Conservation (phyloP, 2,329 filamentous ascomycete genomes). For the Mollisiaceae sp. region DNA sequence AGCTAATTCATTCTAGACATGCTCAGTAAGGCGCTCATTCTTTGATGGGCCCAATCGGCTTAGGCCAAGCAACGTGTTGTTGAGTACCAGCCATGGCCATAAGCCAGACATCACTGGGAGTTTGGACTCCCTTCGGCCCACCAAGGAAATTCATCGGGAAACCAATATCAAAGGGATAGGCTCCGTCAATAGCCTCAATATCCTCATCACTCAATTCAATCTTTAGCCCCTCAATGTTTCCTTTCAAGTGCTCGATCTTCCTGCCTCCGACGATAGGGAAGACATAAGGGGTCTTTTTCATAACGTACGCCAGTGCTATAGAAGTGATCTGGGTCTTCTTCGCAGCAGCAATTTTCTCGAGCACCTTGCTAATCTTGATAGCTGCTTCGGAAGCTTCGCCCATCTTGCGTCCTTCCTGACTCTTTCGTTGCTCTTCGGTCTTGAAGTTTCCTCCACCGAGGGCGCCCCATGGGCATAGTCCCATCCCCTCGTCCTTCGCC, state of each 20-base stretch:
- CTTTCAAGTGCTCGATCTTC: conserved; percentile 70
- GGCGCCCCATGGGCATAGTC: conserved; percentile 59
- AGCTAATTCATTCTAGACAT: background rate
- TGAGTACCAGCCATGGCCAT: conserved; percentile 50
- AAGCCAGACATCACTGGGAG: conserved; percentile 41
- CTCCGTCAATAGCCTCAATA: conserved; percentile 68
- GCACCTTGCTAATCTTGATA: conserved; percentile 55
- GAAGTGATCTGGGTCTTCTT: conserved; percentile 63
- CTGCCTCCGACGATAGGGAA: conserved; percentile 76
- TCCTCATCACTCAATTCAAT: conserved; percentile 65
- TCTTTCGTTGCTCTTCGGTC: conserved; percentile 52
- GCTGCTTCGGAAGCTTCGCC: conserved; percentile 53
- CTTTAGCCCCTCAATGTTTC: conserved; percentile 70
- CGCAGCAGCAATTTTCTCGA: conserved; percentile 63
- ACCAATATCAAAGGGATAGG: conserved; percentile 65
- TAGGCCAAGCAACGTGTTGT: conserved; percentile 53
- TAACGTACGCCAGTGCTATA: conserved; percentile 74
- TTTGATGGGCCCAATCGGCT: conserved; percentile 27
- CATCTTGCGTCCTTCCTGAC: conserved; percentile 44
- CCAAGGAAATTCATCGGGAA: conserved; percentile 69
- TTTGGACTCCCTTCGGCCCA: conserved; percentile 46
- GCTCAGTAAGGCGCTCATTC: background rate
- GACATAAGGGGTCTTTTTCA: conserved; percentile 73
- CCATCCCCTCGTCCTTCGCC: conserved; percentile 62
- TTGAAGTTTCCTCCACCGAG: conserved; percentile 57